A percentile compares a stretch with the other conserved stretches of the same genome.
These are phyloP conservation scores for Wickerhamomyces ciferrii DNA, from an alignment of 805 yeast genomes.

Conservation along the genomic window DNA sequence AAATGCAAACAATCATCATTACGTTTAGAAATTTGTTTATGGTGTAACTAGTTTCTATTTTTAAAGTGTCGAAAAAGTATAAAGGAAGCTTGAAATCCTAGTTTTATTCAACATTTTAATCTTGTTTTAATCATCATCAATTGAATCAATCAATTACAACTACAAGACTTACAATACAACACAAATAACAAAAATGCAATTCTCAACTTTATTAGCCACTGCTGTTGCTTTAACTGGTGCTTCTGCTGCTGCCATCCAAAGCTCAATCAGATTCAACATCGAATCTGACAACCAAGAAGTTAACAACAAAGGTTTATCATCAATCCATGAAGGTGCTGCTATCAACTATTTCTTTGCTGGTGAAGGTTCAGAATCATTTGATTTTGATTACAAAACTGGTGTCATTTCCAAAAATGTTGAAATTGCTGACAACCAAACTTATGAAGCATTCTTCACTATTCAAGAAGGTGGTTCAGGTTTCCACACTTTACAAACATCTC, in stretches of 20 bases:
- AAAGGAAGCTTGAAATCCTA: too few relatives aligned
- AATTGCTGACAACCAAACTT: background rate
- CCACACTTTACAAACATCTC: slow-evolving; percentile 10
- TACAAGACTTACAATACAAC: too few relatives aligned
- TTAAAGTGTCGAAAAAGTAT: too few relatives aligned
- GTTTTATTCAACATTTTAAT: too few relatives aligned
- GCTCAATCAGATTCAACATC: background rate
- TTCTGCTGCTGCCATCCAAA: slow-evolving; percentile 2
- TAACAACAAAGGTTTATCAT: slow-evolving; percentile 3
- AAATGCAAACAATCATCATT: too few relatives aligned
- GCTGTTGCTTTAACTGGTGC: slow-evolving; percentile 2
- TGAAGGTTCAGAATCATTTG: slow-evolving; percentile 2
- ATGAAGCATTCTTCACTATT: background rate
- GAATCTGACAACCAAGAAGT: background rate
- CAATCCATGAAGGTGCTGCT: slow-evolving; percentile 18
- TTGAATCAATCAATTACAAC: too few relatives aligned
- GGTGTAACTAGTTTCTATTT: too few relatives aligned
- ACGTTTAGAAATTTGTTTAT: too few relatives aligned
- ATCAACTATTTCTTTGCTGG: slow-evolving; percentile 15
- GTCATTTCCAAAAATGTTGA: slow-evolving; percentile 2
- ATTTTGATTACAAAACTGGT: slow-evolving; percentile 3
- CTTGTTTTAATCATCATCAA: too few relatives aligned
- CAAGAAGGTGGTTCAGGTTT: slow-evolving; percentile 1
- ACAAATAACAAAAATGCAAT: slow-evolving; percentile 3
- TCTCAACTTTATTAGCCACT: slow-evolving; percentile 4